Evolutionary conservation across 495 filamentous ascomycete genomes (phyloP).

Genomic region (Parmelia sp.): DNA sequence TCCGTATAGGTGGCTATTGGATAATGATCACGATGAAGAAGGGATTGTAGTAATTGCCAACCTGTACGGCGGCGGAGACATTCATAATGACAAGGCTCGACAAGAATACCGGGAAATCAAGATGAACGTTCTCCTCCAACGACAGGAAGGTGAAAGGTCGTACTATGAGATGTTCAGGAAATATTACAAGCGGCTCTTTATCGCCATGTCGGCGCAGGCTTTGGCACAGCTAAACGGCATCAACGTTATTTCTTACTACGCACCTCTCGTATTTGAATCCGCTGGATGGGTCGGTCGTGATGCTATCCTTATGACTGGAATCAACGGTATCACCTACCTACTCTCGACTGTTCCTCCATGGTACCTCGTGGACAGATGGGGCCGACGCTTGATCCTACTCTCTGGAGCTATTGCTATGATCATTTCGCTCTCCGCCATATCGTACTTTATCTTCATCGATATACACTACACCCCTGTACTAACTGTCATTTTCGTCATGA

Average conservation of each 20-base stretch:
- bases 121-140: constrained; percentile 87
- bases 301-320: constrained; percentile 94
- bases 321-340: constrained; percentile 90
- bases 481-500: constrained; percentile 92
- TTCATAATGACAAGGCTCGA: constrained; percentile 81
- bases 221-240: constrained; percentile 96
- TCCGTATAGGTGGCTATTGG: constrained; percentile 74
- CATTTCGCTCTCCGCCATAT: constrained; percentile 82
- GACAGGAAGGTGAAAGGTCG: constrained; percentile 87
- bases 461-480: constrained; percentile 66
- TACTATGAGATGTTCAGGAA: constrained; percentile 93
- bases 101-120: constrained; percentile 98
- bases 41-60: constrained; percentile 97
- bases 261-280: constrained; percentile 90
- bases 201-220: constrained; percentile 97
- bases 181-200: constrained; percentile 87
- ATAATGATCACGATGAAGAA: constrained; percentile 97
- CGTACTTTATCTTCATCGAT: constrained; percentile 91
- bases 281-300: constrained; percentile 87
- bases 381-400: constrained; percentile 81
- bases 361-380: constrained; percentile 94
- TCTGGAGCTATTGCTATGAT: constrained; percentile 89
- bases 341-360: constrained; percentile 89
- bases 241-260: constrained; percentile 99
- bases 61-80: constrained; percentile 90